Conservation (phyloP, 805 yeast species). For the Starmerella riodocensis region DNA sequence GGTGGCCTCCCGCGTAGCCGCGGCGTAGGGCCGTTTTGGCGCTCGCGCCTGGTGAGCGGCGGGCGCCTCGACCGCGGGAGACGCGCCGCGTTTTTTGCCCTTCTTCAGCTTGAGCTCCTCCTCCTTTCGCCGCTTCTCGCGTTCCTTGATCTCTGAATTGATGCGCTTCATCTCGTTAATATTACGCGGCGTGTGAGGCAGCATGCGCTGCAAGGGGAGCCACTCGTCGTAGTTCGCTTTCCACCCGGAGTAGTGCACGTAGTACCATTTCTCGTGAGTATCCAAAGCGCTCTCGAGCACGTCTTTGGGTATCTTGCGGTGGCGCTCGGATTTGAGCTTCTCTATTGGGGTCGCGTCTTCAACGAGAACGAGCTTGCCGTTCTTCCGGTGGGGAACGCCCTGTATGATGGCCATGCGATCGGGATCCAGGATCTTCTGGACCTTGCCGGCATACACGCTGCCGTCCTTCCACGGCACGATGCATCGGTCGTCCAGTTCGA, state of each 20-base stretch:
- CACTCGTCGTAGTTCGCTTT: slow-evolving; percentile 94
- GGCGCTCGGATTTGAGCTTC: slow-evolving; percentile 18
- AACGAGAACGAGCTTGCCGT: slow-evolving; percentile 3
- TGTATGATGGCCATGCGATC: slow-evolving; percentile 8
- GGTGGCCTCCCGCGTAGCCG: neutral
- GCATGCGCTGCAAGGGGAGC: slow-evolving; percentile 59
- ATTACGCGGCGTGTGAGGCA: slow-evolving; percentile 58
- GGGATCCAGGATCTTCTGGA: slow-evolving; percentile 17
- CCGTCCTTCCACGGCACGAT: slow-evolving; percentile 20
- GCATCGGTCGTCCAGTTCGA: slow-evolving; percentile 16
- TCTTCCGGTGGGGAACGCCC: slow-evolving; percentile 7
- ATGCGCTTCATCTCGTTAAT: slow-evolving; percentile 48
- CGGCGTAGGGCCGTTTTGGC: neutral
- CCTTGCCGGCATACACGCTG: slow-evolving; percentile 16
- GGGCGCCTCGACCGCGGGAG: neutral
- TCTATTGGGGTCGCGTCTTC: slow-evolving; percentile 17
- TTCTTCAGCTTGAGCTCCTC: slow-evolving; percentile 11
- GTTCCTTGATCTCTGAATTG: slow-evolving; percentile 34
- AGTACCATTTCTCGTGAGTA: slow-evolving; percentile 37
- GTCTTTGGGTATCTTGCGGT: slow-evolving; percentile 2
- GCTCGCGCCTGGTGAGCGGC: neutral
- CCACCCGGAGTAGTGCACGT: slow-evolving; percentile 91
- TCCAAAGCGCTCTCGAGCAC: slow-evolving; percentile 13
- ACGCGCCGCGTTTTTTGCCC: neutral
- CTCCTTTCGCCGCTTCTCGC: slow-evolving; percentile 14